Percentiles rank a stretch among this genome's conserved stretches.
Conservation (phyloP, 208 protist genomes). For the Hexamita inflata region DNA sequence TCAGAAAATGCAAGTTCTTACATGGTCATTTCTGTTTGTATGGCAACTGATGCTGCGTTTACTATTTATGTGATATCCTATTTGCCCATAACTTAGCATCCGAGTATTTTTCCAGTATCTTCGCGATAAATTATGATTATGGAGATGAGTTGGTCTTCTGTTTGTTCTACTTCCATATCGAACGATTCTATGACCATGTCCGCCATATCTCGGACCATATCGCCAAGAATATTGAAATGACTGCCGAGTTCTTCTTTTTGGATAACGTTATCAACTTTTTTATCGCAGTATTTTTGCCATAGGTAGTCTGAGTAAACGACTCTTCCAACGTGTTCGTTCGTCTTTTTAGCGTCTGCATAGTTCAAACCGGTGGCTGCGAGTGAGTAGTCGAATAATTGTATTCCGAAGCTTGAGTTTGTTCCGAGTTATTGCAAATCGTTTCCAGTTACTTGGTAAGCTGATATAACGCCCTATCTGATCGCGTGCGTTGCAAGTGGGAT, state of each 20-base stretch:
- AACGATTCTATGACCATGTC: too few relatives aligned
- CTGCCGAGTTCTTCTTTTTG: too few relatives aligned
- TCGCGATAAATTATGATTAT: background rate
- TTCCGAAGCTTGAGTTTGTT: background rate
- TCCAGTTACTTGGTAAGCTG: background rate
- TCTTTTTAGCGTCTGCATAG: background rate
- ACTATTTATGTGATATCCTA: background rate
- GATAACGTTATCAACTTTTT: too few relatives aligned
- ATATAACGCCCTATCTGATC: background rate
- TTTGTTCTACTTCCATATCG: too few relatives aligned
- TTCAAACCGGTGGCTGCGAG: background rate
- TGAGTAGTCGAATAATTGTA: background rate
- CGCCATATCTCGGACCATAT: too few relatives aligned
- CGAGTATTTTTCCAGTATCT: background rate
- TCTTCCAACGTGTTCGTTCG: background rate
- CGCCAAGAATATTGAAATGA: too few relatives aligned
- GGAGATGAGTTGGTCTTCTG: background rate
- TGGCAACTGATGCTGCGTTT: background rate
- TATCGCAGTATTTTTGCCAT: background rate
- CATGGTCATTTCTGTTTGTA: background rate
- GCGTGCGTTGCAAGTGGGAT: background rate
- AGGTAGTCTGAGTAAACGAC: background rate
- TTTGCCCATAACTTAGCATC: background rate
- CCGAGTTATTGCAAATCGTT: background rate
- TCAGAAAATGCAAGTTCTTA: background rate